These are phyloP conservation scores for Fomitopsis serialis DNA, from an alignment of 768 basidiomycete species.

Conservation along the genomic window DNA sequence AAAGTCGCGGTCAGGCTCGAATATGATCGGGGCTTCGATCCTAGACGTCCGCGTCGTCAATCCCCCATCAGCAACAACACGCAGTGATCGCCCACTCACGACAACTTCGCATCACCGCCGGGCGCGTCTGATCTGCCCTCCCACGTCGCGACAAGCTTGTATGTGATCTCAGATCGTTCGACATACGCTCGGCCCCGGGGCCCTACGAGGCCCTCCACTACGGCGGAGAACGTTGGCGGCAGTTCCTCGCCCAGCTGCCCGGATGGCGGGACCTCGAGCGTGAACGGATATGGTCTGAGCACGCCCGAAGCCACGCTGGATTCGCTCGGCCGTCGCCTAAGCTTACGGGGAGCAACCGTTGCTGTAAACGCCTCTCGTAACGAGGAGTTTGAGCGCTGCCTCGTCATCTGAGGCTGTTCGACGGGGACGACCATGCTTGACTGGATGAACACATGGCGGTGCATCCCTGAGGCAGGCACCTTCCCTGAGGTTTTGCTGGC, in stretches of 20 bases:
- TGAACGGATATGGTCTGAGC: slow-evolving; percentile 37
- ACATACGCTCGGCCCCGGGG: slow-evolving; percentile 19
- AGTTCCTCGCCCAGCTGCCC: slow-evolving; percentile 49
- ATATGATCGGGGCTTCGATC: slow-evolving; percentile 58
- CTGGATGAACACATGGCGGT: slow-evolving; percentile 24
- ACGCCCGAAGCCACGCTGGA: slow-evolving; percentile 8
- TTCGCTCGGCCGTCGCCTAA: slow-evolving; percentile 15
- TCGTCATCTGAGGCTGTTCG: slow-evolving; percentile 6
- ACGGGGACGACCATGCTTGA: slow-evolving; percentile 15
- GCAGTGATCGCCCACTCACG: slow-evolving; percentile 32
- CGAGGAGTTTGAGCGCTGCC: slow-evolving; percentile 15
- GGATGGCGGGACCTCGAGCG: slow-evolving; percentile 51
- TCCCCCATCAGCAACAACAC: neutral
- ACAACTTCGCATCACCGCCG: slow-evolving; percentile 32
- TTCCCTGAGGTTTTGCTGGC: slow-evolving; percentile 14
- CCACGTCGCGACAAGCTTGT: slow-evolving; percentile 55
- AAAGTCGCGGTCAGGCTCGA: slow-evolving; percentile 56
- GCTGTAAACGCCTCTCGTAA: slow-evolving; percentile 23
- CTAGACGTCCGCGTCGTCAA: slow-evolving; percentile 28
- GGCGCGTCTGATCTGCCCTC: slow-evolving; percentile 33
- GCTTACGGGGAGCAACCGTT: slow-evolving; percentile 15
- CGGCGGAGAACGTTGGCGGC: slow-evolving; percentile 50
- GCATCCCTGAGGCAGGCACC: slow-evolving; percentile 10
- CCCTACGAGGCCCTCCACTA: slow-evolving; percentile 24
- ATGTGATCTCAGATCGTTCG: slow-evolving; percentile 43